Base-by-base conservation (phyloP, 805 yeast genomes). In the Candida khao-thaluensis region DNA sequence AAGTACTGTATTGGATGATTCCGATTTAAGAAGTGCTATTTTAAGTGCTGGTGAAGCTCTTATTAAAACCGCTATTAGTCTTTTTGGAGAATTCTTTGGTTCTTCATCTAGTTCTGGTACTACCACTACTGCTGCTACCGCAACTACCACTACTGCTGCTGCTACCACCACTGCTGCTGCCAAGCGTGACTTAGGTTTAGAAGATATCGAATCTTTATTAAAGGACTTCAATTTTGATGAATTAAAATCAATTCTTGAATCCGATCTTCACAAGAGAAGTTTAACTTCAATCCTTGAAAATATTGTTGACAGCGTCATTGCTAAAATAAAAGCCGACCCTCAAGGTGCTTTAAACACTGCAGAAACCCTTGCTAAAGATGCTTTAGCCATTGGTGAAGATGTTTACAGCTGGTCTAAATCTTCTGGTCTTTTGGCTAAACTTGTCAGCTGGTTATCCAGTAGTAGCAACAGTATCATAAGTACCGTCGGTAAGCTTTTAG, bases 311-410 rank as follows among this genome's bases (percentile, higher is more conserved):
- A 58, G 53, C 42, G 56, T 69, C 45, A 41, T 68, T 41, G 47
- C 56, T 42, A 64, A 62, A 53, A 65, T 60, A 22, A 50, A 62
- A 48, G 60, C 61, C 27, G 59, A 69, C 58, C 74, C 74, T 38
- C 38, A 44, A 25, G 59, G 61, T 28, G 45, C 67, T 34, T 48
- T 67, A 36, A 40, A 48, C 22, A 60, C 63, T 47, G 57, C 66
- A 48, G 51, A 60, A 29, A 46, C 61, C 28, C 68, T 59, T 30
- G 57, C 64, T 42, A 48, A 57, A 44, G 51, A 53, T 32, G 72
- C 70, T 33, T 35, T 59, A 33, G 64, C 59, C 28, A 43, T 59
- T 24, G 60, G 47, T 34, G 60, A 60, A 54, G 71, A 67, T 33
- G 41, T 66, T 26, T 63, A 51, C 57, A 23, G 27, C 29, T 68